Conservation (phyloP, 139 green algal species). For the Gonium pectorale region DNA sequence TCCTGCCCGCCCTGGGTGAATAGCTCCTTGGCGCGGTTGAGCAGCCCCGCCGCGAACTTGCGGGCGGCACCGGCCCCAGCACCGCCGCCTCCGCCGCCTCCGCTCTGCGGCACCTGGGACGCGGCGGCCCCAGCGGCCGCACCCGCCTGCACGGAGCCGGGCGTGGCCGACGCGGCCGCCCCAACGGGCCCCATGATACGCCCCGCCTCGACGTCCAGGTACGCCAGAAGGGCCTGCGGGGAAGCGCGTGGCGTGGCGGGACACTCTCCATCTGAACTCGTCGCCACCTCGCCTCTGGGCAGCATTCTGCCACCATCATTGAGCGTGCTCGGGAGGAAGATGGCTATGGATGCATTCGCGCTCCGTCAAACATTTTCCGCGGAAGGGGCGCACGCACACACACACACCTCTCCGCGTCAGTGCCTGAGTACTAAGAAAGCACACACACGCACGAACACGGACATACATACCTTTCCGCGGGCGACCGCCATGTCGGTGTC, state of each 20-base stretch:
- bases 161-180: background rate
- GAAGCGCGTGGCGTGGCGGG: too few species aligned
- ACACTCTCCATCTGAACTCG: too few species aligned
- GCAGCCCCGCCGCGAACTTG: constrained; percentile 36
- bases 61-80: background rate
- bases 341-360: too few species aligned
- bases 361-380: too few species aligned
- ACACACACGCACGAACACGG: background rate
- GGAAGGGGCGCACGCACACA: too few species aligned
- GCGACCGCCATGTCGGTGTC: constrained; percentile 63
- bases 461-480: constrained; percentile 60
- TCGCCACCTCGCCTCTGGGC: too few species aligned
- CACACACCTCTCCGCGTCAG: too few species aligned
- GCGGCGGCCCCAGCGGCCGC: background rate
- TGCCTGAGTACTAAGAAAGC: background rate
- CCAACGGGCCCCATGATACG: constrained; percentile 40
- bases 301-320: too few species aligned
- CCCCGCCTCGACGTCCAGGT: constrained; percentile 71
- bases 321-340: too few species aligned
- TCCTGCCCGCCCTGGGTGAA: constrained; percentile 18
- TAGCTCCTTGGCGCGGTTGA: constrained; percentile 38
- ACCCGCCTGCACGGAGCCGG: background rate
- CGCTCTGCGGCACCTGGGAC: constrained; percentile 16
- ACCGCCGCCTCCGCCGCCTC: too few species aligned
- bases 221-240: constrained; percentile 66